Conservation (phyloP, 495 filamentous ascomycete species). For the Trichoderma reesei region DNA sequence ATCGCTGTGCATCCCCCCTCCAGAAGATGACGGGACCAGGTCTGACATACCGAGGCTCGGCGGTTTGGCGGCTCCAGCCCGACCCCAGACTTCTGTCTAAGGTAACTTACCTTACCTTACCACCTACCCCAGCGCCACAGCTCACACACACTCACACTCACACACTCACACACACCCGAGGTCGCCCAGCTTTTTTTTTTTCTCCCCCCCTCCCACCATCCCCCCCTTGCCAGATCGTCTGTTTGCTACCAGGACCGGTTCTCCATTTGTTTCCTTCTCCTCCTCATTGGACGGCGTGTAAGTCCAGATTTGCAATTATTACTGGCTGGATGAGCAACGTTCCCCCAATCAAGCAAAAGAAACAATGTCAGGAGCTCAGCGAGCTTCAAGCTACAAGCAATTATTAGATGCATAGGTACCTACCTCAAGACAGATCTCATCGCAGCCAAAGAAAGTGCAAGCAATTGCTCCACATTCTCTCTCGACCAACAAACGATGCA, state of each 20-base stretch:
- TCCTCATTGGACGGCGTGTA: slow-evolving; percentile 3
- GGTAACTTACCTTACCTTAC: too few species aligned
- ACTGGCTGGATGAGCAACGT: neutral
- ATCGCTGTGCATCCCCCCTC: neutral
- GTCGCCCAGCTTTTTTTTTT: neutral
- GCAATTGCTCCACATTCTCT: too few species aligned
- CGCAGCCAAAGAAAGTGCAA: too few species aligned
- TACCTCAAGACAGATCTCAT: too few species aligned
- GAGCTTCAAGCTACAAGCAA: too few species aligned
- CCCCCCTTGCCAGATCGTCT: neutral
- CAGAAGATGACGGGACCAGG: neutral
- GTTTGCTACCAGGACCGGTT: neutral
- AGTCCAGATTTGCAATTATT: neutral
- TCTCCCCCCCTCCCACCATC: neutral
- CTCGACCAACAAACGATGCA: too few species aligned
- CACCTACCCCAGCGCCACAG: too few species aligned
- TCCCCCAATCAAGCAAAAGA: neutral
- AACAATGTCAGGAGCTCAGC: neutral
- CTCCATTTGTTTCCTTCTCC: neutral
- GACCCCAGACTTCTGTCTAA: slow-evolving; percentile 5
- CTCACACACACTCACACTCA: too few species aligned
- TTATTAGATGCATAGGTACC: too few species aligned
- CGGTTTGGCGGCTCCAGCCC: neutral
- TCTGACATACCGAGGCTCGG: slow-evolving; percentile 7
- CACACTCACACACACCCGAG: neutral